Evolutionary conservation across 345 rosid genomes (phyloP).

Genomic region (Eucalyptus viminalis): DNA sequence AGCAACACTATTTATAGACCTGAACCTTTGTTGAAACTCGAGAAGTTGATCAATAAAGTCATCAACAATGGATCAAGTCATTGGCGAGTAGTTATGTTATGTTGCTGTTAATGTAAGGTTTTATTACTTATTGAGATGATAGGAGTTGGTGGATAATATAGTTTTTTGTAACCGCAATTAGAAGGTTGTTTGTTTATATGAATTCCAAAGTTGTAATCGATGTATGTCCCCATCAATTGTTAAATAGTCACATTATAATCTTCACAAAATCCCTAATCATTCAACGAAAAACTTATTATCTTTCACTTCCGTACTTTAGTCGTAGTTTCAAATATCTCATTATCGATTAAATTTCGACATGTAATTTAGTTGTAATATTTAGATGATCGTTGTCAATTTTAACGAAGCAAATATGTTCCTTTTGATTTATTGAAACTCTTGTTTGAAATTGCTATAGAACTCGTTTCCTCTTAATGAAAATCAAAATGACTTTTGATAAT

Average conservation of each 20-base stretch:
- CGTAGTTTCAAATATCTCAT: no score
- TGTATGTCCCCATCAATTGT: no score
- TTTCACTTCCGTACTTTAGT: no score
- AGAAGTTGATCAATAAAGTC: not conserved
- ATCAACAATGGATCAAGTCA: not conserved
- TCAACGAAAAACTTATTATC: not conserved
- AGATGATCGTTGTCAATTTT: accelerated
- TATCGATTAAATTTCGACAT: no score
- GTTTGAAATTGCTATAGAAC: accelerated
- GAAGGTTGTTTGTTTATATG: not conserved
- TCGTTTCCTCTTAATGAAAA: no score
- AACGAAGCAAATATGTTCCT: no score
- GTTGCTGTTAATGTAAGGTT: not conserved
- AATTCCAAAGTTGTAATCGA: not conserved
- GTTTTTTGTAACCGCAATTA: not conserved
- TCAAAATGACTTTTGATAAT: not conserved
- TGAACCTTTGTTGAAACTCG: accelerated
- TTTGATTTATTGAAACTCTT: not conserved
- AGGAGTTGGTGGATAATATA: no score
- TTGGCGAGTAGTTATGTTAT: not conserved
- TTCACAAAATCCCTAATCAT: not conserved
- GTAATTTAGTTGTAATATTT: not conserved
- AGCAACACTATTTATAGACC: no score
- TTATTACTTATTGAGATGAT: not conserved
- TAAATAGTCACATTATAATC: not conserved